phyloP scores from a whole-genome alignment of 140 eudicot species.

The Anethum foeniculum region DNA sequence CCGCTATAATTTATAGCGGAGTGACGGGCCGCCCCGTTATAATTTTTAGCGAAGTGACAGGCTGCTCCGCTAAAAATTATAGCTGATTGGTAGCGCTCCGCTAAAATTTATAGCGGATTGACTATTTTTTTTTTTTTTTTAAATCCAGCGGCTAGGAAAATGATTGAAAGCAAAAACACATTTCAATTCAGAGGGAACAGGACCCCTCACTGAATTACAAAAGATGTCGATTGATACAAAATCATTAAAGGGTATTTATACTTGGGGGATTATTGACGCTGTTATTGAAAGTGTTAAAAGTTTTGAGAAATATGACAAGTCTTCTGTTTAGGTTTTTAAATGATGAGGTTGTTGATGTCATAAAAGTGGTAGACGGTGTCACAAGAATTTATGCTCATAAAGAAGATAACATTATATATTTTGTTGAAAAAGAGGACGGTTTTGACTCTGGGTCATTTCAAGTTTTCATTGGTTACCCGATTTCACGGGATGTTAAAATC shows the following conservation, averaged over 20 bases:
- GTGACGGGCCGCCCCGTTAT: no score
- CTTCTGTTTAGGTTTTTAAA: slow-evolving; percentile 7
- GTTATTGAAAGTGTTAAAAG: background rate
- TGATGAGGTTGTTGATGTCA: background rate
- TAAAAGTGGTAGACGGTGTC: background rate
- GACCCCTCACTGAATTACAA: background rate
- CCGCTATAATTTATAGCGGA: no score
- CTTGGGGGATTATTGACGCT: background rate
- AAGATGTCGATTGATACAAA: background rate
- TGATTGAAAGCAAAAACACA: no score
- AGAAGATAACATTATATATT: background rate
- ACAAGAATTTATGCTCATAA: background rate
- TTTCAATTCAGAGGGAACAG: no score
- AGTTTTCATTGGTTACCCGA: slow-evolving; percentile 3
- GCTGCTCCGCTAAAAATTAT: no score
- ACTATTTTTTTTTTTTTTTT: no score
- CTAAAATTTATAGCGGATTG: no score
- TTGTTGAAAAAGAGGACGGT: background rate
- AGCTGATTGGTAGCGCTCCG: no score
- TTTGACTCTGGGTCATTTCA: background rate
- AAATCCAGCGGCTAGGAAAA: no score
- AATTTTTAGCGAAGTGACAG: no score
- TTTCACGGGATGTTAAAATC: background rate
- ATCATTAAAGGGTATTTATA: background rate
- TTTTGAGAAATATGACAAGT: background rate